Evolutionary conservation across 495 filamentous ascomycete species (phyloP).

Genomic region (Hypoxylon intermedium): DNA sequence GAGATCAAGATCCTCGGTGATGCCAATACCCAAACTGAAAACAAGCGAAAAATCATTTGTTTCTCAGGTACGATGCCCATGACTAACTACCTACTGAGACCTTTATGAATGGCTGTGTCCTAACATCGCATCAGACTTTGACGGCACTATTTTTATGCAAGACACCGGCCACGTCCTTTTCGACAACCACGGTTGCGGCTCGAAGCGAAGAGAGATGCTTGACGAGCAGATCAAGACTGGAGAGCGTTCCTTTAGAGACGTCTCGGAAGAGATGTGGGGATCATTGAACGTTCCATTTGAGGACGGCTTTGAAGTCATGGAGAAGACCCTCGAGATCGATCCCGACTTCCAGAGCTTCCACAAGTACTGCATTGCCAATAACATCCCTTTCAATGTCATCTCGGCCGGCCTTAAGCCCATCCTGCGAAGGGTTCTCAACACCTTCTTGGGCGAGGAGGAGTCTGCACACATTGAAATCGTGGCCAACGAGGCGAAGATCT

Average conservation of each 20-base stretch:
- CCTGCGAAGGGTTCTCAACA: constrained; percentile 65
- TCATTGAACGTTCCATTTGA: constrained; percentile 73
- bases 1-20: constrained; percentile 35
- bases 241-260: constrained; percentile 73
- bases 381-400: constrained; percentile 77
- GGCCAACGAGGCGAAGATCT: constrained; percentile 72
- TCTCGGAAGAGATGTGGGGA: constrained; percentile 79
- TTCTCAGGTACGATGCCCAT: constrained; percentile 55
- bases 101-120: too few species aligned
- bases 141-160: constrained; percentile 82
- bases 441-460: constrained; percentile 67
- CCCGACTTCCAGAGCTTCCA: constrained; percentile 71
- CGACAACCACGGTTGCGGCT: constrained; percentile 71
- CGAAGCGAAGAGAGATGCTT: constrained; percentile 60
- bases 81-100: too few species aligned
- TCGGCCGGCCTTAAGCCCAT: constrained; percentile 75
- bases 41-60: constrained; percentile 59
- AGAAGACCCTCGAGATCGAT: constrained; percentile 68
- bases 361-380: constrained; percentile 66
- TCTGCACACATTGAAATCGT: constrained; percentile 68
- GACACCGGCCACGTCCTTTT: constrained; percentile 79
- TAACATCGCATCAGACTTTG: constrained; percentile 63
- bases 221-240: constrained; percentile 73
- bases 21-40: constrained; percentile 23
- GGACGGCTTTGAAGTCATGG: constrained; percentile 76